phyloP scores from a whole-genome alignment of 1,284 basidiomycete genomes.

The Rhodofomes roseus region DNA sequence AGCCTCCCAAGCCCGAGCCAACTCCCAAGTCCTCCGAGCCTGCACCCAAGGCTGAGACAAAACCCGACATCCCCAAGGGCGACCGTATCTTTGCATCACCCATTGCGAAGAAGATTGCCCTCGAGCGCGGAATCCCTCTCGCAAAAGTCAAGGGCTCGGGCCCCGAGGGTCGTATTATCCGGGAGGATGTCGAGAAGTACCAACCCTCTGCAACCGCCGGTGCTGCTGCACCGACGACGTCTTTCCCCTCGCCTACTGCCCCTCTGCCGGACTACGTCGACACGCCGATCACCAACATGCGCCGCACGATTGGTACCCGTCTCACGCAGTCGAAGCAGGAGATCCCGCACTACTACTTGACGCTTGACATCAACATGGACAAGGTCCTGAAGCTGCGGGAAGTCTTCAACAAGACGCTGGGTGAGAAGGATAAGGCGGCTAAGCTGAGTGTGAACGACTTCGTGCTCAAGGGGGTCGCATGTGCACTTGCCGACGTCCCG shows the following conservation, averaged over 20 bases:
- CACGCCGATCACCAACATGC: constrained; percentile 93
- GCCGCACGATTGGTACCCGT: constrained; percentile 87
- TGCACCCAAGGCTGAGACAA: constrained; percentile 34
- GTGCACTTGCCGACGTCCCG: constrained; percentile 92
- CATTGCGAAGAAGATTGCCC: constrained; percentile 93
- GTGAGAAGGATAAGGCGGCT: constrained; percentile 78
- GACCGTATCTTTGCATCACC: constrained; percentile 93
- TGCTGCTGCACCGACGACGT: constrained; percentile 38
- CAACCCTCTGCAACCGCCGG: constrained; percentile 49
- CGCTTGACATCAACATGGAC: constrained; percentile 96
- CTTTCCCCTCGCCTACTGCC: constrained; percentile 36
- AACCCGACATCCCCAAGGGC: constrained; percentile 58
- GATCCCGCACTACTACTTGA: constrained; percentile 97
- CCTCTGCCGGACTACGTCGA: constrained; percentile 78
- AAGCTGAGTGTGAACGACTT: constrained; percentile 99
- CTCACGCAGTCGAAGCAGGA: constrained; percentile 93
- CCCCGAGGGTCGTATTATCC: constrained; percentile 90
- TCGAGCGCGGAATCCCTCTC: constrained; percentile 93
- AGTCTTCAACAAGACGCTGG: constrained; percentile 90
- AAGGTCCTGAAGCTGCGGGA: constrained; percentile 92
- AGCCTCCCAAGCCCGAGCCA: constrained; percentile 37
- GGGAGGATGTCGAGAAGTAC: constrained; percentile 92
- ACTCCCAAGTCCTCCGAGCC: constrained; percentile 13
- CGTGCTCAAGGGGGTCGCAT: constrained; percentile 91
- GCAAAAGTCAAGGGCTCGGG: constrained; percentile 92